phyloP scores from a whole-genome alignment of 805 yeast species.

The Maudiozyma saulgeensis region DNA sequence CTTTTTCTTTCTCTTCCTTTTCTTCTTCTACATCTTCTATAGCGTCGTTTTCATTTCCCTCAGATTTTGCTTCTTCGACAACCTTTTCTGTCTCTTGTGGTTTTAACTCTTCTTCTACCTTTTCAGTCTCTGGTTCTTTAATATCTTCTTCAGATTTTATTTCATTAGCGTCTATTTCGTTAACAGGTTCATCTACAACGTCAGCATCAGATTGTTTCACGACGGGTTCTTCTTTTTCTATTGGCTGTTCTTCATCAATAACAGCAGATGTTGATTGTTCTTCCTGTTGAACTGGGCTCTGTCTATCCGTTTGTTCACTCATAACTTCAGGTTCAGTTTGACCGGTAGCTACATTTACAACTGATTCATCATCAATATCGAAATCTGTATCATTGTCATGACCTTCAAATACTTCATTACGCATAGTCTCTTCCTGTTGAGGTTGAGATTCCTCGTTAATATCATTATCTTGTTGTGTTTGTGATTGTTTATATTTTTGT shows the following conservation, averaged over 20 bases:
- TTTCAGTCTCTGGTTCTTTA: constrained; percentile 2
- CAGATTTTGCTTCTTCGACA: not conserved
- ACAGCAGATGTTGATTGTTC: constrained; percentile 5
- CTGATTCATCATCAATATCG: constrained; percentile 4
- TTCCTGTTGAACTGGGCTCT: constrained; percentile 4
- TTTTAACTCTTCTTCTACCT: constrained; percentile 5
- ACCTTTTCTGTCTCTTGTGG: constrained; percentile 1
- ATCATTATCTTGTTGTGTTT: not conserved
- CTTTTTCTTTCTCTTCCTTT: constrained; percentile 1
- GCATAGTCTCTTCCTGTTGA: constrained; percentile 2
- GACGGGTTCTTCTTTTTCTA: constrained; percentile 4
- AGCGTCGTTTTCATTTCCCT: constrained; percentile 1
- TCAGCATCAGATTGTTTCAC: constrained; percentile 3
- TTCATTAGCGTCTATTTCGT: constrained; percentile 2
- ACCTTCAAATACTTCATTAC: not conserved
- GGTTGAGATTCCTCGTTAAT: constrained; percentile 1
- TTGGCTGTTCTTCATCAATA: constrained; percentile 4
- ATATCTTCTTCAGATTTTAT: constrained; percentile 1
- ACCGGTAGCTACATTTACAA: not conserved
- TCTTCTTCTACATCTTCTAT: constrained; percentile 2
- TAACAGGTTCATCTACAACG: constrained; percentile 3
- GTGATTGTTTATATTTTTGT: constrained; percentile 9
- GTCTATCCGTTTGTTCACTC: not conserved
- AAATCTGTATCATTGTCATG: constrained; percentile 3
- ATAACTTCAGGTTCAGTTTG: not conserved